Conservation (phyloP, 2,329 filamentous ascomycete species). For the Cladosporium sp. region DNA sequence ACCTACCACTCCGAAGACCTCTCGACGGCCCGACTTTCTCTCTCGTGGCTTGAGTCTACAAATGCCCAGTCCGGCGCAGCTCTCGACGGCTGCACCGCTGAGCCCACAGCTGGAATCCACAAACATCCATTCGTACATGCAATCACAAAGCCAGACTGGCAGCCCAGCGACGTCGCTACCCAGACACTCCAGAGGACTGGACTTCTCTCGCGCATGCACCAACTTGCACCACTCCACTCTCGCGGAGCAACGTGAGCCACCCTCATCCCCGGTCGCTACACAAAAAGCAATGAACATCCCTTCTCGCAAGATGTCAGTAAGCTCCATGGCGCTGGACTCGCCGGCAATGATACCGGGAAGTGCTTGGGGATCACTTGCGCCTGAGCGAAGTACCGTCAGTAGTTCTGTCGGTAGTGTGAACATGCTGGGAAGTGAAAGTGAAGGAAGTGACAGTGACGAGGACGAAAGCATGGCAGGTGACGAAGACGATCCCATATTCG, state of each 20-base stretch:
- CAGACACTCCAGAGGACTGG: slow-evolving; percentile 80
- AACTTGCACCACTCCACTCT: slow-evolving; percentile 94
- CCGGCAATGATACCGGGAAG: slow-evolving; percentile 51
- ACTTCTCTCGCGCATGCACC: slow-evolving; percentile 89
- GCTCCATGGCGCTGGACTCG: slow-evolving; percentile 53
- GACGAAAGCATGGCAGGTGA: slow-evolving; percentile 47
- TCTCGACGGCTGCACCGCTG: slow-evolving; percentile 16
- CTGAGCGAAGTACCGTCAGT: slow-evolving; percentile 68
- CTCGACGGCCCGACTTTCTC: slow-evolving; percentile 63
- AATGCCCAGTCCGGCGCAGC: slow-evolving; percentile 49
- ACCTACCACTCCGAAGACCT: slow-evolving; percentile 51
- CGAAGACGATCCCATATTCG: slow-evolving; percentile 67
- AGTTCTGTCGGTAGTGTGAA: slow-evolving; percentile 78
- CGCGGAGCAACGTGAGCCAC: slow-evolving; percentile 80
- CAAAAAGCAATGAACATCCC: slow-evolving; percentile 62
- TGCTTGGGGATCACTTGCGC: slow-evolving; percentile 27
- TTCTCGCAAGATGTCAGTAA: slow-evolving; percentile 43
- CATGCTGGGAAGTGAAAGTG: slow-evolving; percentile 75
- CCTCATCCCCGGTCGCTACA: slow-evolving; percentile 82
- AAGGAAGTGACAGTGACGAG: slow-evolving; percentile 62
- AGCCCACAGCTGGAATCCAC: slow-evolving; percentile 29
- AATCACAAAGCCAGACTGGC: slow-evolving; percentile 37
- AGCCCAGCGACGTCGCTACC: slow-evolving; percentile 78
- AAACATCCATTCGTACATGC: slow-evolving; percentile 36
- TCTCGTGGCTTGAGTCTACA: slow-evolving; percentile 65